Percentiles rank a stretch among this genome's conserved stretches.
phyloP scores from a whole-genome alignment of 306 rosid species.

The Rosa chinensis region DNA sequence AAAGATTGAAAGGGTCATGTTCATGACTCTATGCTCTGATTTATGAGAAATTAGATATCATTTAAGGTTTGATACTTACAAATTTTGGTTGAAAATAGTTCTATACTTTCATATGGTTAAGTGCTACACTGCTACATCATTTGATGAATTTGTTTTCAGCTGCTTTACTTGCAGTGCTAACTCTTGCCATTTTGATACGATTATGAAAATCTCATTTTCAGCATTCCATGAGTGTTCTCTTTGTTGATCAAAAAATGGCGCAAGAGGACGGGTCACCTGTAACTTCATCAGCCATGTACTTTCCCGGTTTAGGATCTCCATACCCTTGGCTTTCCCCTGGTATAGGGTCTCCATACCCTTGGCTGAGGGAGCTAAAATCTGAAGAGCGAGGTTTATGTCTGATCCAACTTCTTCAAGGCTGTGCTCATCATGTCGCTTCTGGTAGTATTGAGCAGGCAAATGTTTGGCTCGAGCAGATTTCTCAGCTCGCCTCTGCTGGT shows the following conservation, averaged over 20 bases:
- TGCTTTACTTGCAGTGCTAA: neutral
- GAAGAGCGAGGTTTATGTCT: conserved; percentile 58
- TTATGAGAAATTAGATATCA: neutral
- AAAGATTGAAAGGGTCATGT: neutral
- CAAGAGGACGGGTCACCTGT: conserved; percentile 46
- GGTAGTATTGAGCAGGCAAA: conserved; percentile 76
- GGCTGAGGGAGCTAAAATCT: conserved; percentile 51
- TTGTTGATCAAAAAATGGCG: conserved; percentile 30
- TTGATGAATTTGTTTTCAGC: neutral
- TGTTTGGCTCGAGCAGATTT: conserved; percentile 58
- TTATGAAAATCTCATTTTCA: conserved; percentile 11
- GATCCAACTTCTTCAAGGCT: conserved; percentile 53
- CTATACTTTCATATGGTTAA: neutral
- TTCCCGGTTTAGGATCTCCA: conserved; percentile 60
- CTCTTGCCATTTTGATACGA: conserved; percentile 7
- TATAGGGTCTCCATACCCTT: conserved; percentile 59
- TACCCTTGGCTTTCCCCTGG: conserved; percentile 40
- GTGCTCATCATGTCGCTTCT: conserved; percentile 70
- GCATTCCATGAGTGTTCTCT: neutral
- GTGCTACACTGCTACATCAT: neutral
- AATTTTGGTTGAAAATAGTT: neutral
- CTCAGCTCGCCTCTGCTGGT: conserved; percentile 66
- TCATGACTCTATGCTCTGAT: conserved; percentile 2
- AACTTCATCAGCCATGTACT: conserved; percentile 34
- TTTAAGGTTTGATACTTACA: neutral